Percentiles rank a stretch among this genome's conserved stretches.
Conservation (phyloP, 176 grass and related monocot species). For the Melocanna baccifera region DNA sequence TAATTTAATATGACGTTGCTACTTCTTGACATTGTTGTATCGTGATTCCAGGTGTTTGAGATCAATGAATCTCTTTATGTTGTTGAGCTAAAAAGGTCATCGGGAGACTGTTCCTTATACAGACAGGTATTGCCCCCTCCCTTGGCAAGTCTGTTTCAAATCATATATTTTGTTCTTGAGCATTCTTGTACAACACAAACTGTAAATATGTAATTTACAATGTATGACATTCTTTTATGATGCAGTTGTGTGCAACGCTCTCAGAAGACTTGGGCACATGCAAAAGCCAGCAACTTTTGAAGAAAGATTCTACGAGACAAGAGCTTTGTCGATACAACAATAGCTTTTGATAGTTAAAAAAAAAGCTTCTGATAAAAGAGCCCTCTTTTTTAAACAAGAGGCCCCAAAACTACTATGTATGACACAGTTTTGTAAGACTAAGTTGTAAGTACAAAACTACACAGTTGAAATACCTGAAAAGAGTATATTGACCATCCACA, state of each 20-base stretch:
- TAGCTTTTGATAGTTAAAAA: slow-evolving; percentile 32
- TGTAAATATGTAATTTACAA: slow-evolving; percentile 10
- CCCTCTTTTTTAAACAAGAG: slow-evolving; percentile 9
- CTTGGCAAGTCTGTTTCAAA: slow-evolving; percentile 6
- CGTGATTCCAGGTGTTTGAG: slow-evolving; percentile 67
- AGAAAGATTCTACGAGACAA: slow-evolving; percentile 42
- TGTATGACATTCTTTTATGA: not conserved
- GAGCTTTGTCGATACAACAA: slow-evolving; percentile 41
- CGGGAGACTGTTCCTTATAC: slow-evolving; percentile 68
- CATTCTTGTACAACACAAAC: not conserved
- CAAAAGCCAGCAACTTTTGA: slow-evolving; percentile 44
- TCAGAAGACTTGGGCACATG: slow-evolving; percentile 56
- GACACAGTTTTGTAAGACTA: not conserved
- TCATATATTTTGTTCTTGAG: not conserved
- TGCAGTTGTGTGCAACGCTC: slow-evolving; percentile 75
- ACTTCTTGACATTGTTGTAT: slow-evolving; percentile 13
- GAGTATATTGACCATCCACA: slow-evolving; percentile 5
- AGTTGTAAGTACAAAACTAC: slow-evolving; percentile 34
- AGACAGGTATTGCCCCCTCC: slow-evolving; percentile 49
- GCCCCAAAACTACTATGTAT: not conserved
- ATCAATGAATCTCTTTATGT: slow-evolving; percentile 73
- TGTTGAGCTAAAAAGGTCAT: slow-evolving; percentile 77
- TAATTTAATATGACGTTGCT: slow-evolving; percentile 12
- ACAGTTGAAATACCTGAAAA: slow-evolving; percentile 10
- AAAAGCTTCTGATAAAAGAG: not conserved